Base-by-base conservation (phyloP, 1,284 basidiomycete species). In the Apiotrichum laibachii region DNA sequence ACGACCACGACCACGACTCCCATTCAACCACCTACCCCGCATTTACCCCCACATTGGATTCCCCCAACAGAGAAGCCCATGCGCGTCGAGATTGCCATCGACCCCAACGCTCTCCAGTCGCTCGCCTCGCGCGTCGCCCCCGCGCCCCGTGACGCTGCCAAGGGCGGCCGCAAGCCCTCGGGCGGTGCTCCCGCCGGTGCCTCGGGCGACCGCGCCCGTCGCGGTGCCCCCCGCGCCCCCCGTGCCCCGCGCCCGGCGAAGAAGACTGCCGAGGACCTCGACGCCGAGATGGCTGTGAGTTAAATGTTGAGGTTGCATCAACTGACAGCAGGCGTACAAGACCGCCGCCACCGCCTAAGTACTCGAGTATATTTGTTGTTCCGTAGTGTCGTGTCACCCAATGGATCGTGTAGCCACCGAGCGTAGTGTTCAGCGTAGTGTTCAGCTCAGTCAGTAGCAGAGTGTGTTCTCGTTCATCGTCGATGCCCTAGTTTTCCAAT, bases 81-180 rank as follows among this genome's bases (percentile, higher is more conserved):
- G 90, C 95, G 93, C 83, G 93, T 98, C 66, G 95, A 98, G 83
- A 92, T 98, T 64, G 86, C 97, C 49, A 85, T 97, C 74, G 91
- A 95, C 82, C 92, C 92, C 26, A 82, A 87, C 55, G 84, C 85
- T 55, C 83, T 86, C n/a, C 82, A 84, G 7, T 82, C 88, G 11
- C 82, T 94, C 65, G 85, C 83, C 21, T 84, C 76, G 18, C 77
- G 80, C 45, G 78, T 81, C 42, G 81, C 73, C 34, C 78, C 72
- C 66, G 82, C 83, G 34, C 79, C 84, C n/a, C 26, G 26, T 7
- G 26, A 31, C 26, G 78, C 35, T 5, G 72, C 73, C 21, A 66
- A 49, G 46, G 51, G 60, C 16, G 72, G 80, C 46, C 69, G 58
- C 35, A 56, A 61, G 47, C 43, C 39, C 15, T 11, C 12, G 12